Evolutionary conservation across 768 basidiomycete genomes (phyloP), one percentile per base, ranked within the genome.

Genomic region (Panaeolus papilionaceus): DNA sequence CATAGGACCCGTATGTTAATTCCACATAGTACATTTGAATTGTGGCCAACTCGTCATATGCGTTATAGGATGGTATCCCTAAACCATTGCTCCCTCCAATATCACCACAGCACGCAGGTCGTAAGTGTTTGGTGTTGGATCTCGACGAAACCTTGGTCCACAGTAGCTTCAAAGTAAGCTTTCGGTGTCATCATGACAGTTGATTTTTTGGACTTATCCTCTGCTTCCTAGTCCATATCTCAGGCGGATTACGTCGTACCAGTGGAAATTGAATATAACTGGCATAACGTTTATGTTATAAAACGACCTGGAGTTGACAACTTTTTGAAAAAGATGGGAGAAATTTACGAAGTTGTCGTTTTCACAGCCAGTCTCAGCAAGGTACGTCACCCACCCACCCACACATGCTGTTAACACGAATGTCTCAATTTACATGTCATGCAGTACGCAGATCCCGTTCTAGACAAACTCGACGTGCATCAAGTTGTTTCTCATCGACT

Each of bases 301-400:
- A 99, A 99, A 79, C 92, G 98, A 63, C 98, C 98, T 9, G 98
- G 98, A 16, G 98, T 99, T 16, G 98, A 99, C 77, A 92, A 90
- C 75, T 99, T 99, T 79, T 82, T 99, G 76, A 94, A 94, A 83
- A 92, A 90, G 81, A 99, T 99, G 98, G 98, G 98, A 42, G 96
- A 99, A 78, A 90, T 98, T 54, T 99, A 97, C 76, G 98, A 99
- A 79, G 85, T 99, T 62, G 97, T 99, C 38, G 93, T 99, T 10
- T 99, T 99, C 79, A 99, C 98, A 6, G 98, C 98, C 8, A 96
- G 94, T 80, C 79, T 99, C 67, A 96, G 95, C 87, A 99, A 99
- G 86, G 96, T 96, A 61, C 42, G 86, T 79, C 26, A 23, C 44
- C 64, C 11, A 61, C 5, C 33, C 33, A 33, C 23, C 23, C 23